A percentile compares a stretch with the other conserved stretches of the same genome.
These are phyloP conservation scores for Pilatotrama ljubarskyi DNA, from an alignment of 768 basidiomycete species.

Conservation along the genomic window DNA sequence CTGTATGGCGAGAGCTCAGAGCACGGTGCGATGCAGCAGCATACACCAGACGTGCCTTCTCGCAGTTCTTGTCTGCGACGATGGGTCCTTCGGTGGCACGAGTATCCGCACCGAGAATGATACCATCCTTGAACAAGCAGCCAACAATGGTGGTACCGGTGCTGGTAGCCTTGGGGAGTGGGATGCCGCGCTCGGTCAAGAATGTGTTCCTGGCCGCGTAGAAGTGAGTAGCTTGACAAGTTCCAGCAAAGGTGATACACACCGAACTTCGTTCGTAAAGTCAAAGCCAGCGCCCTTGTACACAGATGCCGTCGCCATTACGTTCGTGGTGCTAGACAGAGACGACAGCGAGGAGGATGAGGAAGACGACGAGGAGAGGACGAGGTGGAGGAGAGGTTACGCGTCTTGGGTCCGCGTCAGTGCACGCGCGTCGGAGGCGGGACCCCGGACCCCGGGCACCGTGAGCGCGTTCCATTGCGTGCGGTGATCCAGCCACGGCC, in stretches of 20 bases:
- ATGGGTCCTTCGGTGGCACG: slow-evolving; percentile 93
- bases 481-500: no score
- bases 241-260: slow-evolving; percentile 4
- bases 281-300: slow-evolving; percentile 66
- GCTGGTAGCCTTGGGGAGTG: slow-evolving; percentile 81
- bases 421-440: slow-evolving; percentile 17
- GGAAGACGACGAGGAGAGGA: not conserved
- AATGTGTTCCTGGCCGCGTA: slow-evolving; percentile 63
- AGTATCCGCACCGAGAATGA: slow-evolving; percentile 95
- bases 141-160: slow-evolving; percentile 99
- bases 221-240: not conserved
- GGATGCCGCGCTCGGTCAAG: slow-evolving; percentile 66
- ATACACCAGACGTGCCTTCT: slow-evolving; percentile 70
- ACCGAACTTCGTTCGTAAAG: slow-evolving; percentile 78
- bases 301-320: slow-evolving; percentile 49
- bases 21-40: not conserved
- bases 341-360: not conserved
- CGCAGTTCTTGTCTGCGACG: slow-evolving; percentile 99
- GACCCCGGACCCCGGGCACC: slow-evolving; percentile 1
- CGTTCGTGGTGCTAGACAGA: not conserved
- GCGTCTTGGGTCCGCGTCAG: slow-evolving; percentile 22
- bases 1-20: slow-evolving; percentile 39
- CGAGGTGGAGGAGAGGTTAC: slow-evolving; percentile 6
- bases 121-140: slow-evolving; percentile 88
- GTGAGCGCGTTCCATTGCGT: not conserved